Evolutionary conservation across 331 rosid species (phyloP).

Genomic region (Dryas integrifolia): DNA sequence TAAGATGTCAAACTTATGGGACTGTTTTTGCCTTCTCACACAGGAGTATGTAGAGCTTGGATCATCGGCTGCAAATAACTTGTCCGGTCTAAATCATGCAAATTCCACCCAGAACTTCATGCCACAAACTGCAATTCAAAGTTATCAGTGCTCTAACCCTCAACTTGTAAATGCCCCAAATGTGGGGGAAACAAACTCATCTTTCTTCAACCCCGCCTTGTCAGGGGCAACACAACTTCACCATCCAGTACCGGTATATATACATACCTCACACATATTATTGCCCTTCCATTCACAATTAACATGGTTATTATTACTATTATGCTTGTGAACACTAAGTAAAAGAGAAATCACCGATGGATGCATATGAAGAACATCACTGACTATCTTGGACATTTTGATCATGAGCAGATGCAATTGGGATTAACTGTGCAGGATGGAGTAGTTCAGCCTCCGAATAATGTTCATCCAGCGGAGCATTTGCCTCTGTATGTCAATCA

Average conservation of each 20-base stretch:
- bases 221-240: background rate
- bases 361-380: background rate
- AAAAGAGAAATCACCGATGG: background rate
- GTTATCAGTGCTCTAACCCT: conserved; percentile 13
- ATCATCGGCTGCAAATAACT: background rate
- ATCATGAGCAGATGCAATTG: background rate
- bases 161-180: background rate
- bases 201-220: background rate
- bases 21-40: background rate
- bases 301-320: background rate
- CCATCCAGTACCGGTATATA: background rate
- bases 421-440: background rate
- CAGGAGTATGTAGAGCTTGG: background rate
- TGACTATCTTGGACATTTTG: background rate
- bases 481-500: background rate
- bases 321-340: background rate
- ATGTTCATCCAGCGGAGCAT: background rate
- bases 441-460: background rate
- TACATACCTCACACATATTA: background rate
- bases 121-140: background rate
- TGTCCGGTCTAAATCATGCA: background rate
- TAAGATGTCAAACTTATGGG: background rate
- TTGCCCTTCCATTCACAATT: background rate
- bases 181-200: background rate
- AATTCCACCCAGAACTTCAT: background rate